phyloP scores from a whole-genome alignment of 2,329 filamentous ascomycete genomes.

The Colletotrichum endophyticum region DNA sequence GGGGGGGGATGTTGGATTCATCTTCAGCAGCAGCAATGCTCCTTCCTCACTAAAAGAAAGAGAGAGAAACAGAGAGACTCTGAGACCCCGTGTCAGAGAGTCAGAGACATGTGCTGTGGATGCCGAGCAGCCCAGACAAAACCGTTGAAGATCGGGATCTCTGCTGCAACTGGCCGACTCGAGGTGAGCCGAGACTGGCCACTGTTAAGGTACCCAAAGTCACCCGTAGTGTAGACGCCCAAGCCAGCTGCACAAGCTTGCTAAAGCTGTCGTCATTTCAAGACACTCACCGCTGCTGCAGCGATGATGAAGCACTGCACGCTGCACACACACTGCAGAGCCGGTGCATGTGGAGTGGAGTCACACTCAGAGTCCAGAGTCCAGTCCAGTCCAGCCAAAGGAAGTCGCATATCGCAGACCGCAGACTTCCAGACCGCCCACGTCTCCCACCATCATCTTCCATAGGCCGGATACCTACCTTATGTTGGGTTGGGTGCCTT shows the following conservation, averaged over 20 bases:
- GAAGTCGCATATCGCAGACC: not conserved
- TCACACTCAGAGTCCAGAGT: not conserved
- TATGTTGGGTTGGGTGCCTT: not conserved
- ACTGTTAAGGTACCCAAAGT: not conserved
- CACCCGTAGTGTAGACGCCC: not conserved
- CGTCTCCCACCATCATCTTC: not conserved
- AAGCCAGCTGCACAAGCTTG: not conserved
- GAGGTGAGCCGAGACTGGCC: not conserved
- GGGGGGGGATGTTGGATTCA: not conserved
- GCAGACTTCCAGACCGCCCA: not conserved
- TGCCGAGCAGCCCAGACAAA: not conserved
- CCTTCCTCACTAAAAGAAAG: not conserved
- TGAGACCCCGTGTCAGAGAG: not conserved
- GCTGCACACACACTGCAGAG: not conserved
- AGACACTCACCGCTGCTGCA: slow-evolving; percentile 10
- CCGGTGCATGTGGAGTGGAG: not conserved
- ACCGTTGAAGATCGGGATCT: not conserved
- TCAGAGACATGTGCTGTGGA: not conserved
- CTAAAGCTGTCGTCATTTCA: slow-evolving; percentile 12
- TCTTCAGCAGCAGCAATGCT: not conserved
- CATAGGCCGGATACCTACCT: not conserved
- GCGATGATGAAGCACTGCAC: slow-evolving; percentile 7
- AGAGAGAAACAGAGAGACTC: not conserved
- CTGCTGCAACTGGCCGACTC: not conserved
- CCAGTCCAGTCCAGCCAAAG: not conserved